Base-by-base conservation (phyloP, 495 filamentous ascomycete genomes). In the Penicillium paradoxum region DNA sequence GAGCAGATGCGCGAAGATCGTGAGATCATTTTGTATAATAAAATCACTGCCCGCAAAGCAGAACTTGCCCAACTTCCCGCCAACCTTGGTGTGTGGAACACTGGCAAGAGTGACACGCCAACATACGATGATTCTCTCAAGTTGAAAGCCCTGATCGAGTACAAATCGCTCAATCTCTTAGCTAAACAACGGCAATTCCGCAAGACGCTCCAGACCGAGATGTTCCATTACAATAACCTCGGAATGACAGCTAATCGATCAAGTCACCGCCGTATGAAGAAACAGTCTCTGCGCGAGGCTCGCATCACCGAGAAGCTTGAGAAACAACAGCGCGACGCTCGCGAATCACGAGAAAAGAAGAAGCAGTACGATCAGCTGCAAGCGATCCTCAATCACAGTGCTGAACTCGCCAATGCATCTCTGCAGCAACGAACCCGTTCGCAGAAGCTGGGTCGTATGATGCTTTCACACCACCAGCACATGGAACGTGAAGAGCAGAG, bases 401-500 rank as follows among this genome's bases (percentile, higher is more conserved):
- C 73, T n/a, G 86, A 89, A 46, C 83, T 90, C 8, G 68, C 79
- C 45, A 81, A 79, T 55, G 68, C 72, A 38, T 67, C 75, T 7
- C 57, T 54, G 24, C 62, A 68, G 21, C 88, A 90, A 63, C 79
- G 75, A 32, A 72, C 62, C 55, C 89, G 91, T 57, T 78, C 84
- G 56, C 84, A 89, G 63, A 97, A 95, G 71, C 71, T 97, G 46
- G 89, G 91, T 45, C 86, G 89, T 15, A 80, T 88, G 69, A 96
- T 96, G 89, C 72, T 88, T 29, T 65, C 78, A 37, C 90, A 95
- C 32, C 93, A 98, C 62, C 88, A 91, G 72, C 85, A 91, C 68
- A 97, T 97, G 70, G 93, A 97, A 71, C 96, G 96, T 68, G 93
- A 98, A 75, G 93, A 98, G 75, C 92, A 97, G 78, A 95, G 93